Evolutionary conservation across 2,329 filamentous ascomycete species (phyloP), one percentile per base, ranked within the genome.

Genomic region (Pseudonectria buxi): DNA sequence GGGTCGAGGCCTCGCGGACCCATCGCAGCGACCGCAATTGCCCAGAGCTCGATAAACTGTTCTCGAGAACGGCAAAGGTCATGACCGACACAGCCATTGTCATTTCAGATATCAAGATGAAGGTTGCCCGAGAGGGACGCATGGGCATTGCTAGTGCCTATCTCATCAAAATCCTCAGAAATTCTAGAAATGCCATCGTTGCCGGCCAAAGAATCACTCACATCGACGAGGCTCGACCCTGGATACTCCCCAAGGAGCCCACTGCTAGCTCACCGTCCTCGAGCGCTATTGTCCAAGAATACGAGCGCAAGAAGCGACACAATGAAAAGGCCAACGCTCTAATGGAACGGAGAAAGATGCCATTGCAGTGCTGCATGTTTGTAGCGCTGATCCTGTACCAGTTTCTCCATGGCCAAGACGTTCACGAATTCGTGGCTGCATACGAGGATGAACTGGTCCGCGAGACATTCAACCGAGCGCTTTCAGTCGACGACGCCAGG

Each of bases 281-380:
- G 10, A 36, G 35, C 16, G 7, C 32, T 16, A 29, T 24, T 10
- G 22, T 33, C n/a, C 30, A 33, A 14, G 33, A 41, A 26, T 39
- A 44, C n/a, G 31, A 40, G n/a, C 41, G 33, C 13, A 36, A 32
- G 30, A 35, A 14, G 15, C 39, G 15, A 7, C 30, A 31, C 26
- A 46, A 44, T 32, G 35, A 44, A 13, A 44, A 42, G 14, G 41
- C 41, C 3, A 14, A 14, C 14, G 13, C 24, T 7, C 30, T 46
- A 24, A 16, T 38, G n/a, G 35, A 42, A 14, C 31, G 35, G 24
- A 37, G 44, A 12, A 46, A 42, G 24, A 39, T 32, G 12, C 41
- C 44, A 12, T 30, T 46, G 5, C 44, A 46, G 31, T 46, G 44
- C 31, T 46, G 44, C 35, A 44, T 46, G 44, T 46, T 40, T 27